Evolutionary conservation across 2,329 filamentous ascomycete species (phyloP), one percentile per base, ranked within the genome.

Genomic region (Domatiomyces catenatus): DNA sequence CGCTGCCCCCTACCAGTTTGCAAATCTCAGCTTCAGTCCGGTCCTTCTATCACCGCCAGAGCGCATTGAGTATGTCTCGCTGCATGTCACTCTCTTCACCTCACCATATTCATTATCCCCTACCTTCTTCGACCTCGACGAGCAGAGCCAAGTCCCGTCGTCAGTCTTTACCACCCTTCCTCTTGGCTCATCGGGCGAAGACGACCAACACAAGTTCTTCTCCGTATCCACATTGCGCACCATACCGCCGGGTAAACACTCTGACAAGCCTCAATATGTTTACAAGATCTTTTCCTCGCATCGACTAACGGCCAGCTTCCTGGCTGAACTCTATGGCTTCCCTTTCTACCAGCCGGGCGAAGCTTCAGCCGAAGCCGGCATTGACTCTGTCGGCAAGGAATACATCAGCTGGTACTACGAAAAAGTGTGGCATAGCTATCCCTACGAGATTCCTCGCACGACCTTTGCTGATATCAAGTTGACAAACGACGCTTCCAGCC

Each of bases 21-120:
- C 86, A 50, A 72, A 77, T 51, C 83, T 96, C 59, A 67, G 65
- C 5, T 66, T 81, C 51, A 63, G 65, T 8, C 64, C 68, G 10
- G 64, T 68, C 0, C 60, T 68, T 5, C 55, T 65, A 12, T 68
- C 71, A 2, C 66, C 69, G 3, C 87, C 93, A 1, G 84, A 92
- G 57, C 66, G 76, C 45, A 81, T 95, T n/a, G 84, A 86, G 0
- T 98, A 95, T 64, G 85, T 87, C 2, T 76, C 77, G 46, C 75
- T 96, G 0, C 83, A 96, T 61, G 90, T 95, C 48, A 96, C 90
- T 0, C 77, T 96, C 0, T 90, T 98, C 61, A 75, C 89, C 0
- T 86, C 87, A 0, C 80, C 86, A 0, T 77, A 81, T 58, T 74
- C 69, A n/a, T 75, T 94, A n/a, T 81, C 77, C 18, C 75, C 84